phyloP scores from a whole-genome alignment of 164 flowering plant genomes.

The Sextonia rubra region DNA sequence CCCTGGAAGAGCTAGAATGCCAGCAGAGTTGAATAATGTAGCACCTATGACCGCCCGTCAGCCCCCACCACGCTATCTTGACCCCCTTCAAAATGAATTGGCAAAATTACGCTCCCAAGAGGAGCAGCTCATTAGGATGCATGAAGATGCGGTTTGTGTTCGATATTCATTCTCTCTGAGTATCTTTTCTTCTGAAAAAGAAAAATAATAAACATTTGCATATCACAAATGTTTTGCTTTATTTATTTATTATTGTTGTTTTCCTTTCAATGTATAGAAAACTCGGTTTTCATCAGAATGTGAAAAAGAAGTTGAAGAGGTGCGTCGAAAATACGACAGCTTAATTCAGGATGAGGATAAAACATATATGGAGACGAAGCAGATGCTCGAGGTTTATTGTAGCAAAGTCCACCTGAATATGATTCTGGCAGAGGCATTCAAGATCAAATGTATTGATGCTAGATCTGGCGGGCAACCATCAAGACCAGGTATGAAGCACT shows the following conservation, averaged over 20 bases:
- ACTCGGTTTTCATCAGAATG: conserved; percentile 39
- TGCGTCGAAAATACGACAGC: conserved; percentile 46
- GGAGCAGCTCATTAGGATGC: conserved; percentile 29
- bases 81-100: conserved; percentile 65
- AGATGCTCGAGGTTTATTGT: conserved; percentile 35
- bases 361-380: conserved; percentile 28
- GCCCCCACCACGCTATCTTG: conserved; percentile 21
- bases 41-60: conserved; percentile 15
- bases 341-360: conserved; percentile 43
- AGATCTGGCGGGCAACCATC: background rate
- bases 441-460: conserved; percentile 36
- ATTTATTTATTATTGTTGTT: conserved; percentile 6
- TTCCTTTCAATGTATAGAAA: conserved; percentile 39
- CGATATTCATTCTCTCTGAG: background rate
- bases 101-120: conserved; percentile 45
- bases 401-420: conserved; percentile 43
- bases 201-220: conserved; percentile 8
- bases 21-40: conserved; percentile 19
- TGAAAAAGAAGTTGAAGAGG: conserved; percentile 69
- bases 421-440: conserved; percentile 57
- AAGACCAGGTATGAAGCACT: background rate
- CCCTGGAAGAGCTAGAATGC: conserved; percentile 12
- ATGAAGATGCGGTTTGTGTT: conserved; percentile 52
- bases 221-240: background rate
- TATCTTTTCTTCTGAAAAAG: conserved; percentile 19